Conservation (phyloP, 2,329 filamentous ascomycete genomes). For the Colletotrichum navitas region DNA sequence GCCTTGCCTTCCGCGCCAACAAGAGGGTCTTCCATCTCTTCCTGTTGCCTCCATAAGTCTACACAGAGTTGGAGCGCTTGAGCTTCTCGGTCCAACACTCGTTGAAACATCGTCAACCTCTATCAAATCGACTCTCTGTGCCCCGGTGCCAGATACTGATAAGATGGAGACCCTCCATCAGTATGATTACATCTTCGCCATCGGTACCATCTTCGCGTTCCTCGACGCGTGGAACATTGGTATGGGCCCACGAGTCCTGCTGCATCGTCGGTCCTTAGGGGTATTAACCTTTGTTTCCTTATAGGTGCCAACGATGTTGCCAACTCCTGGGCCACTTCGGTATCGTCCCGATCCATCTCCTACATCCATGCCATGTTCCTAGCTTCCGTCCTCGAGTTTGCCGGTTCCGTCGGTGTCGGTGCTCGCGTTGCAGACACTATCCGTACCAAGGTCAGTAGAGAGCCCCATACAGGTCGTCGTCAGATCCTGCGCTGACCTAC, state of each 20-base stretch:
- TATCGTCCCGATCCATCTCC: constrained; percentile 70
- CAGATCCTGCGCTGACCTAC: background rate
- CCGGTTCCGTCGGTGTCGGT: constrained; percentile 62
- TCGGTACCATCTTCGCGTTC: constrained; percentile 74
- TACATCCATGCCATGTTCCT: constrained; percentile 62
- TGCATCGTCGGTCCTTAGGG: background rate
- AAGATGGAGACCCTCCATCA: constrained; percentile 56
- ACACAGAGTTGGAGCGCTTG: background rate
- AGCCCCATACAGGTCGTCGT: too few relatives aligned
- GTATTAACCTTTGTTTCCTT: background rate
- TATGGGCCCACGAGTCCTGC: constrained; percentile 44
- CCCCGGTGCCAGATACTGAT: background rate
- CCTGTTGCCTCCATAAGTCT: background rate
- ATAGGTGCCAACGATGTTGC: constrained; percentile 66
- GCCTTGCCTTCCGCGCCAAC: constrained; percentile 29
- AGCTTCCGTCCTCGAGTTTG: constrained; percentile 62
- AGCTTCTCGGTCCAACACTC: constrained; percentile 13
- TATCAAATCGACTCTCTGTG: background rate
- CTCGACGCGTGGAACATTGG: constrained; percentile 77
- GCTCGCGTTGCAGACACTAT: constrained; percentile 61
- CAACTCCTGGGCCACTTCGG: constrained; percentile 72
- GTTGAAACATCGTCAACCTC: background rate
- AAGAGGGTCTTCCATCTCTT: constrained; percentile 26
- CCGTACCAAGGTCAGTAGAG: constrained; percentile 52
- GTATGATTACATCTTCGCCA: constrained; percentile 73